Conservation (phyloP, 148 eudicot species). For the Arctostaphylos glauca region DNA sequence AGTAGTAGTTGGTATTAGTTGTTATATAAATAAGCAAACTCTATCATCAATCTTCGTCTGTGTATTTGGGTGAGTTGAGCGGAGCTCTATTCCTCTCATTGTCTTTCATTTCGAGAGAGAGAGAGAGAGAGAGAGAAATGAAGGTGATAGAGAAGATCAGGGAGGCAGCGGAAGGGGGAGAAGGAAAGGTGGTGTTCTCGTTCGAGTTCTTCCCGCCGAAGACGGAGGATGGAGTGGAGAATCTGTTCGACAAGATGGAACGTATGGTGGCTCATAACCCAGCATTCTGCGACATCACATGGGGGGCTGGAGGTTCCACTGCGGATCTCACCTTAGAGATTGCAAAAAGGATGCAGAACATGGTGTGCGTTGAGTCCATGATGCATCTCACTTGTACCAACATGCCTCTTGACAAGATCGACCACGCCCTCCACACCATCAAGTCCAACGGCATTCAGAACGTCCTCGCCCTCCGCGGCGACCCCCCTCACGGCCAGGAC, state of each 20-base stretch:
- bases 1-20: too few species aligned
- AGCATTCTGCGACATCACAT: constrained; percentile 84
- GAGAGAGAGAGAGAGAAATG: constrained; percentile 32
- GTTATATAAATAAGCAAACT: too few species aligned
- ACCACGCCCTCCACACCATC: constrained; percentile 68
- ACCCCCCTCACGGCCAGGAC: constrained; percentile 97
- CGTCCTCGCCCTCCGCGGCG: constrained; percentile 91
- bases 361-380: constrained; percentile 89
- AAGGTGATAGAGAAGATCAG: constrained; percentile 90
- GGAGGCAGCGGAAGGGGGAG: constrained; percentile 32
- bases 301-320: constrained; percentile 99
- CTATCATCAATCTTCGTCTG: not conserved
- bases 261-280: constrained; percentile 83
- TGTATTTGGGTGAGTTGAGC: not conserved
- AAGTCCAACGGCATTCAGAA: constrained; percentile 76
- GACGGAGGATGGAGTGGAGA: constrained; percentile 92
- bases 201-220: constrained; percentile 96
- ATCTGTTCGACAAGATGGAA: constrained; percentile 92
- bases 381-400: constrained; percentile 98
- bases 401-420: constrained; percentile 92
- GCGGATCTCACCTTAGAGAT: constrained; percentile 93
- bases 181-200: constrained; percentile 58
- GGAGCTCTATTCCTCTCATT: not conserved
- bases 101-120: not conserved
- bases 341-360: constrained; percentile 85